Conservation (phyloP, 352 stramenopile genomes). For the Globisporangium polare region DNA sequence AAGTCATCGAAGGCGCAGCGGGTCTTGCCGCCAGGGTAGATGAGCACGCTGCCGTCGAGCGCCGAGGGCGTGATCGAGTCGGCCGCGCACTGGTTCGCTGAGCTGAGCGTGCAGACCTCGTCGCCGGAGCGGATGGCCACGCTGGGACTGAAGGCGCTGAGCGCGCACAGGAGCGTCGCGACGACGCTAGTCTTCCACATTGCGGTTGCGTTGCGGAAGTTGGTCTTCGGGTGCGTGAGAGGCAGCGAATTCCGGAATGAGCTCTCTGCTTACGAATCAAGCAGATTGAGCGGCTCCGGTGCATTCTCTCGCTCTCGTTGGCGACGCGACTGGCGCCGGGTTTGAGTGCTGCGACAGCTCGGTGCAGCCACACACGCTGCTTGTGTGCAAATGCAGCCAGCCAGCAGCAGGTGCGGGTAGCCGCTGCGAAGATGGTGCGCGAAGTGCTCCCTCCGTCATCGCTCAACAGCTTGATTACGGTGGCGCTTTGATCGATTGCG, state of each 20-base stretch:
- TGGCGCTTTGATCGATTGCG: too few relatives aligned
- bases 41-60: slow-evolving; percentile 25
- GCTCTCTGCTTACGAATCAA: neutral
- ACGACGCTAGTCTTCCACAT: slow-evolving; percentile 14
- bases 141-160: neutral
- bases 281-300: too few relatives aligned
- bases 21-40: slow-evolving; percentile 25
- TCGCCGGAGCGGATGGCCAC: slow-evolving; percentile 16
- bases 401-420: too few relatives aligned
- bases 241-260: slow-evolving; percentile 24
- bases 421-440: too few relatives aligned
- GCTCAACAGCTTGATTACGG: too few relatives aligned
- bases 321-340: neutral
- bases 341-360: neutral
- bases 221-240: slow-evolving; percentile 9
- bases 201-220: neutral
- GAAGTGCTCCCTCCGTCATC: too few relatives aligned
- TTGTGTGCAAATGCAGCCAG: too few relatives aligned
- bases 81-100: slow-evolving; percentile 22
- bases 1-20: slow-evolving; percentile 24
- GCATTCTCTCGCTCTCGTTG: neutral
- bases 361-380: too few relatives aligned
- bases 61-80: slow-evolving; percentile 22
- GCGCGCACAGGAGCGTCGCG: slow-evolving; percentile 8
- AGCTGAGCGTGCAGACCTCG: slow-evolving; percentile 22